A percentile compares a stretch with the other conserved stretches of the same genome.
phyloP scores from a whole-genome alignment of 805 yeast genomes.

The Ogataea pilisensis region DNA sequence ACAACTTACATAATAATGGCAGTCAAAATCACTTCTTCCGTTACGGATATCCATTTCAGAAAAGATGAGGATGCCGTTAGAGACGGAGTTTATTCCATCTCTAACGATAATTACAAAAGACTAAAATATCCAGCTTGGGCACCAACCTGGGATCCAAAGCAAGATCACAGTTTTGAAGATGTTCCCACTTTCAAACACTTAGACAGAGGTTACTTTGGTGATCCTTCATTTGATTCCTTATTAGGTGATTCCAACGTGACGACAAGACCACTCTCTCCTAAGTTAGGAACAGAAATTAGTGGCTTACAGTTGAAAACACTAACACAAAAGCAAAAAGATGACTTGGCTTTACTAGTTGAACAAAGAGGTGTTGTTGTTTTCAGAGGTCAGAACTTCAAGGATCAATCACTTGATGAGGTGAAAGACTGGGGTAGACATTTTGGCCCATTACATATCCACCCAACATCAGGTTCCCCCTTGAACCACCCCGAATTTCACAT shows the following conservation, averaged over 20 bases:
- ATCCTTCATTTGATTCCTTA: slow-evolving; percentile 46
- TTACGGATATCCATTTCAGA: slow-evolving; percentile 35
- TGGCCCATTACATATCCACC: slow-evolving; percentile 69
- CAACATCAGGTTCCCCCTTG: slow-evolving; percentile 65
- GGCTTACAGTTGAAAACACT: slow-evolving; percentile 59
- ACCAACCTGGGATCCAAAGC: slow-evolving; percentile 66
- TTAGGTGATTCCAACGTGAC: slow-evolving; percentile 30
- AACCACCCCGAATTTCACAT: slow-evolving; percentile 55
- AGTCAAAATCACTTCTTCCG: background rate
- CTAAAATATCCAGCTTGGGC: slow-evolving; percentile 49
- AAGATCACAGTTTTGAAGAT: slow-evolving; percentile 33
- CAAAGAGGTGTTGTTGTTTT: slow-evolving; percentile 65
- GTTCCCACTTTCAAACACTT: slow-evolving; percentile 46
- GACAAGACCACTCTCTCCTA: slow-evolving; percentile 52
- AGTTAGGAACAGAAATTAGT: slow-evolving; percentile 58
- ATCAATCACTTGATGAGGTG: slow-evolving; percentile 43
- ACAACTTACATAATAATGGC: too few relatives aligned
- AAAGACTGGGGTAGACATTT: slow-evolving; percentile 55
- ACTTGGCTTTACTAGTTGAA: slow-evolving; percentile 62
- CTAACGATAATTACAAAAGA: slow-evolving; percentile 33
- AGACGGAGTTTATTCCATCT: slow-evolving; percentile 44
- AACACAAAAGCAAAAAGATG: slow-evolving; percentile 55
- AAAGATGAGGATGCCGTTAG: slow-evolving; percentile 45
- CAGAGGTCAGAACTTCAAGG: slow-evolving; percentile 60
- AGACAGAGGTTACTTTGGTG: slow-evolving; percentile 63